These are phyloP conservation scores for Annona squamosa DNA, from an alignment of 164 flowering plant species.

Conservation along the genomic window DNA sequence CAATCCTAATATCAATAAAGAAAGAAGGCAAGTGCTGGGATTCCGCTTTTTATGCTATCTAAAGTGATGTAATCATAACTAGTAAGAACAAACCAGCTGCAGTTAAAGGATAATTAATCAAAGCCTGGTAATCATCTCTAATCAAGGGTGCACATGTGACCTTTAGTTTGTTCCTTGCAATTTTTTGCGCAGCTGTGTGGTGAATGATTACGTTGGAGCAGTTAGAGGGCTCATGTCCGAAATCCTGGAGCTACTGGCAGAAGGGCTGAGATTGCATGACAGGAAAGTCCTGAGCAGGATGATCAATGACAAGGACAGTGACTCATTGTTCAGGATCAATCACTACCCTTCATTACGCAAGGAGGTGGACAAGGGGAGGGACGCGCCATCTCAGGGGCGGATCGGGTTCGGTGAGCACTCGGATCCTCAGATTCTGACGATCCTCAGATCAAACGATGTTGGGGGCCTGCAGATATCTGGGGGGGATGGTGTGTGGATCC, in stretches of 20 bases:
- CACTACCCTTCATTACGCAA: conserved; percentile 48
- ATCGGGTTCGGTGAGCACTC: conserved; percentile 71
- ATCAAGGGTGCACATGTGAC: neutral
- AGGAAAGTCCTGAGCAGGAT: conserved; percentile 39
- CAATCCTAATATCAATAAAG: neutral
- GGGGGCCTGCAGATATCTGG: conserved; percentile 49
- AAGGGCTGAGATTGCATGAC: conserved; percentile 49
- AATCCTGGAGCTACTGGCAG: conserved; percentile 51
- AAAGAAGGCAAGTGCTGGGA: neutral
- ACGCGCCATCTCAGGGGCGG: neutral
- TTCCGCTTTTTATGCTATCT: neutral
- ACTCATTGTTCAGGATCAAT: conserved; percentile 70
- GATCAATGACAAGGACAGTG: conserved; percentile 55
- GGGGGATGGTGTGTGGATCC: conserved; percentile 48
- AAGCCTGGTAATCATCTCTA: neutral
- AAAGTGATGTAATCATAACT: conserved; percentile 1
- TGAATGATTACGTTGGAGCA: conserved; percentile 47
- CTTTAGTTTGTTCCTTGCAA: neutral
- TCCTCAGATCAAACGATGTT: conserved; percentile 58
- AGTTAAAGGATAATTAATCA: neutral
- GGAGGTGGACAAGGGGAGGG: neutral
- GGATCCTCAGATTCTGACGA: conserved; percentile 64
- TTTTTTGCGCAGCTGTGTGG: conserved; percentile 32
- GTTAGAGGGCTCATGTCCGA: conserved; percentile 48
- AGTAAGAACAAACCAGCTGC: neutral